Base-by-base conservation (phyloP, 345 rosid genomes). In the Trapa bicornis region DNA sequence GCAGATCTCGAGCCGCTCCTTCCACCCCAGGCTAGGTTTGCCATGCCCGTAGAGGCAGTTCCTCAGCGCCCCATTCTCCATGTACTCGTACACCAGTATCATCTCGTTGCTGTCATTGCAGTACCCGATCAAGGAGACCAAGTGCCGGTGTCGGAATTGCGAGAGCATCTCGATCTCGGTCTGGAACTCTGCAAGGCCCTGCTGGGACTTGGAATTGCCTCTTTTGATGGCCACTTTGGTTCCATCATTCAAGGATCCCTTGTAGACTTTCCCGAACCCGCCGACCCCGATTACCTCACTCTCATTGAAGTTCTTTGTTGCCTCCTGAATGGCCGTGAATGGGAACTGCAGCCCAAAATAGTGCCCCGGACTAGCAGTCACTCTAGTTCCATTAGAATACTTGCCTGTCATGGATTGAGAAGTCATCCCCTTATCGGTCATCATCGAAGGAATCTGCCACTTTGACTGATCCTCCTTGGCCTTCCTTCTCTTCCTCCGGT, bases 141-240 rank as follows among this genome's bases (percentile, higher is more conserved):
- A 74, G 74, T 90, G 89, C 14, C 89, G 85, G 67, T 88, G 96
- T 16, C 89, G 84, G 73, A 83, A 86, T 75, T 88, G 92, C 54
- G 96, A 86, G 37, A 88, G 65, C 92, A 86, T 86, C 81, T 86
- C 90, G 10, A 86, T 89, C 74, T 89, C 96, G 1, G 96, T 86
- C 69, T 54, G 82, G 80, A 89, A 89, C 81, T 89, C 96, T 6
- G 83, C 83, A 57, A 86, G 84, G 41, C 96, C 96, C 72, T 89
- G 96, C 36, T 85, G 89, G 41, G 96, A 89, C 78, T 69, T 75
- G 1, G 88, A 84, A 60, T 86, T 86, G 14, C 86, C 96, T 79
- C 96, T 82, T 73, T 89, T 89, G 63, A 82, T 88, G 47, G 96
- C 96, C 64, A 89, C 85, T 80, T 74, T 76, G 1, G 86, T 86